phyloP scores from a whole-genome alignment of 257 asterid species.

The Salvia hispanica region DNA sequence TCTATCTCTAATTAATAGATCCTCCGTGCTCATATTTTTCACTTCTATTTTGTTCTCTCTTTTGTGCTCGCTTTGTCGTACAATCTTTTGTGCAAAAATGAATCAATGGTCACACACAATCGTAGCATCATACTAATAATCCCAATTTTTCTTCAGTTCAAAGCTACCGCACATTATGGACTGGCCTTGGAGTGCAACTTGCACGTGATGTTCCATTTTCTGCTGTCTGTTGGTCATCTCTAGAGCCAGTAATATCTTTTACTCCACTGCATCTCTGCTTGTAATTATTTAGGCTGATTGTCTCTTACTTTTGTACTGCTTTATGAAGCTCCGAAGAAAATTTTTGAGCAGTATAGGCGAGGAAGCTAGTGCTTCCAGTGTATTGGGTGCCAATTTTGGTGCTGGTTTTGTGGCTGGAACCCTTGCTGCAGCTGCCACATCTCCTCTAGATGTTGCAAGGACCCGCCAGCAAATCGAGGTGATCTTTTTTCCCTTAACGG shows the following conservation, averaged over 20 bases:
- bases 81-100: not conserved
- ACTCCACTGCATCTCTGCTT: constrained; percentile 1
- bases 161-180: constrained; percentile 71
- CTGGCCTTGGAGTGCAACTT: constrained; percentile 92
- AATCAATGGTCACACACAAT: not conserved
- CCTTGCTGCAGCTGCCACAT: constrained; percentile 74
- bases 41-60: not conserved
- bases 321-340: constrained; percentile 64
- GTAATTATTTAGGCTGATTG: not conserved
- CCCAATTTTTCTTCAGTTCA: constrained; percentile 43
- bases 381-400: constrained; percentile 76
- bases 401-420: constrained; percentile 86
- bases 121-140: not conserved
- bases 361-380: constrained; percentile 47
- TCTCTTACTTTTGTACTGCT: constrained; percentile 25
- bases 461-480: constrained; percentile 91
- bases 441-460: constrained; percentile 89
- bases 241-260: constrained; percentile 71
- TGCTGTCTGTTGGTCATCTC: constrained; percentile 89
- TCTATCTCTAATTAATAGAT: not conserved
- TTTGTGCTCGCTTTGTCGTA: not conserved
- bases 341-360: constrained; percentile 54
- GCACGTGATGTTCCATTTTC: constrained; percentile 95
- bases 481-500: not conserved
- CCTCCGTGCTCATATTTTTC: not conserved